Percentiles rank a stretch among this genome's conserved stretches.
Conservation (phyloP, 768 basidiomycete species). For the Serendipita sp. region DNA sequence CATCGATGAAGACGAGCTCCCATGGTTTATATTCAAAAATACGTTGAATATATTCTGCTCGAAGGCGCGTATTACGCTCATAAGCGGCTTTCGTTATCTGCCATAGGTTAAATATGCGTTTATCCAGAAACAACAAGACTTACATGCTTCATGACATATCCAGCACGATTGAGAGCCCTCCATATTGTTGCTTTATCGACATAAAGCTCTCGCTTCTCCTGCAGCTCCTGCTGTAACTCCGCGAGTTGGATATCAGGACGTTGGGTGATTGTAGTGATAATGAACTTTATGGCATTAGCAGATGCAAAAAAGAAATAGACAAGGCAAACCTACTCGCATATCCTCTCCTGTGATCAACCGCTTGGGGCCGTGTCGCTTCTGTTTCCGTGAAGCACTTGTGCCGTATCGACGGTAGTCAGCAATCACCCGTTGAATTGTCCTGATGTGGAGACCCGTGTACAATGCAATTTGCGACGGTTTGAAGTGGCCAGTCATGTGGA, state of each 20-base stretch:
- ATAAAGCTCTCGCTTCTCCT: background rate
- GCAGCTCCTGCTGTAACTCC: background rate
- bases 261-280: too few relatives aligned
- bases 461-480: too few relatives aligned
- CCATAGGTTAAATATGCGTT: background rate
- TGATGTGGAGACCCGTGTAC: too few relatives aligned
- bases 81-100: constrained; percentile 14
- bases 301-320: background rate
- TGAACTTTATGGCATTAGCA: background rate
- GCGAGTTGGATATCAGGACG: background rate
- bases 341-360: too few relatives aligned
- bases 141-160: background rate
- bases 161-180: background rate
- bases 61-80: constrained; percentile 8
- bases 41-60: background rate
- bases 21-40: constrained; percentile 12
- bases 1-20: constrained; percentile 19
- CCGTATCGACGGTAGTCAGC: too few relatives aligned
- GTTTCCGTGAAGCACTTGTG: too few relatives aligned
- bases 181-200: background rate
- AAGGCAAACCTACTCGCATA: too few relatives aligned
- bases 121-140: background rate
- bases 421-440: too few relatives aligned
- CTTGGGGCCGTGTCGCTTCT: too few relatives aligned
- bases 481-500: too few relatives aligned